Evolutionary conservation across 2,329 filamentous ascomycete species (phyloP).

Genomic region (Sclerotinia minor): DNA sequence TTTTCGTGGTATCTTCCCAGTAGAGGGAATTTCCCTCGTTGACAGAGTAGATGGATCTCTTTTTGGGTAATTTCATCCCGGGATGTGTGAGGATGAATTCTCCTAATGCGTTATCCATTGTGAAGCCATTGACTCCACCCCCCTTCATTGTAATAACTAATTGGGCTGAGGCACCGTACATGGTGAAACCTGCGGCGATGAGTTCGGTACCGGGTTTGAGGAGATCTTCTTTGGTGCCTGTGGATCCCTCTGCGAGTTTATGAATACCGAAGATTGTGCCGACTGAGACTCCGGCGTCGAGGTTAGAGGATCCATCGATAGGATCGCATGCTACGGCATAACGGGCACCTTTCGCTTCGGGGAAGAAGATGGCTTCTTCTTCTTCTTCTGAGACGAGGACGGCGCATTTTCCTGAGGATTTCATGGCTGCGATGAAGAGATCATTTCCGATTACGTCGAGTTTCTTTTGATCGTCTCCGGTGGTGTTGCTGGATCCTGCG

Average conservation of each 20-base stretch:
- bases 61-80: conserved; percentile 81
- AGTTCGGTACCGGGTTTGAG: conserved; percentile 88
- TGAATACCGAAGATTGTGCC: conserved; percentile 96
- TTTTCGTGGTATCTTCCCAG: conserved; percentile 85
- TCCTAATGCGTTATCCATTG: conserved; percentile 91
- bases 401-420: conserved; percentile 84
- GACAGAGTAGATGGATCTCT: conserved; percentile 89
- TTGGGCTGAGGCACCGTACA: conserved; percentile 97
- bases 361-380: conserved; percentile 86
- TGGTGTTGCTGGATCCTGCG: conserved; percentile 90
- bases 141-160: conserved; percentile 96
- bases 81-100: conserved; percentile 99
- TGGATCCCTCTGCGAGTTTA: conserved; percentile 76
- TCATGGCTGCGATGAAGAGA: conserved; percentile 94
- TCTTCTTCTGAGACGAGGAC: conserved; percentile 98
- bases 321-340: conserved; percentile 98
- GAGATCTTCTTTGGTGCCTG: conserved; percentile 79
- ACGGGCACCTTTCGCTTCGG: conserved; percentile 70
- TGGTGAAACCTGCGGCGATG: conserved; percentile 95
- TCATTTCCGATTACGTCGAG: conserved; percentile 99
- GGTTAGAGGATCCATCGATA: conserved; percentile 95
- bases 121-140: conserved; percentile 93
- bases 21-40: conserved; percentile 98
- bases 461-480: conserved; percentile 99
- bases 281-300: conserved; percentile 96